Conservation (phyloP, 2,329 filamentous ascomycete species). For the Parascedosporium putredinis region DNA sequence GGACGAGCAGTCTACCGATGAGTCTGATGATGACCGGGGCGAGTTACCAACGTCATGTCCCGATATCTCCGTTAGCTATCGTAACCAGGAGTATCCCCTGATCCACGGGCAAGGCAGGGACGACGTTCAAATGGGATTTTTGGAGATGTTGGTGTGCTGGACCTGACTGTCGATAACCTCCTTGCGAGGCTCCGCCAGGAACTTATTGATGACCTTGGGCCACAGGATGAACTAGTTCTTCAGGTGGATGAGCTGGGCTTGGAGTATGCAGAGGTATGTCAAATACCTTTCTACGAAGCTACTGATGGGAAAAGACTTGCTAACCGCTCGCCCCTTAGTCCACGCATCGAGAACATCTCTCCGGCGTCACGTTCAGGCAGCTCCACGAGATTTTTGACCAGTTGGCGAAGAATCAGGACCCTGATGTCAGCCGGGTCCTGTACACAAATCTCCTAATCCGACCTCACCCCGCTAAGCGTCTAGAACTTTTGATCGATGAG, state of each 20-base stretch:
- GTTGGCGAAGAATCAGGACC: constrained; percentile 32
- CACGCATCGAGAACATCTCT: constrained; percentile 22
- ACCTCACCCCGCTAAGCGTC: constrained; percentile 26
- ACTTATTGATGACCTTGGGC: constrained; percentile 32
- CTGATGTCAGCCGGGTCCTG: constrained; percentile 25
- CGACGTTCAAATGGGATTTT: constrained; percentile 32
- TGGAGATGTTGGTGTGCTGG: constrained; percentile 28
- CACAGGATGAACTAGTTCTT: constrained; percentile 38
- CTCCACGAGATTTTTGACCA: constrained; percentile 32
- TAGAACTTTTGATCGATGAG: constrained; percentile 29
- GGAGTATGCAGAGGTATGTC: constrained; percentile 39
- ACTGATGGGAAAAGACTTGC: no score
- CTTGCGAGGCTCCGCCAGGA: constrained; percentile 34
- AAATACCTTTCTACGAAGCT: background rate
- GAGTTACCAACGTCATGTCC: constrained; percentile 14
- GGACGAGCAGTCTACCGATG: constrained; percentile 11
- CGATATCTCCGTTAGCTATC: constrained; percentile 31
- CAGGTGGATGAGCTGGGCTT: constrained; percentile 41
- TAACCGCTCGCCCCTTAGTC: no score
- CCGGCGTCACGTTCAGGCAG: constrained; percentile 27
- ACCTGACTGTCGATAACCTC: constrained; percentile 33
- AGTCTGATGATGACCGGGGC: constrained; percentile 12
- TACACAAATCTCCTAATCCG: constrained; percentile 32
- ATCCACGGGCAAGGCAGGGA: constrained; percentile 19
- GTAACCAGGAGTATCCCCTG: constrained; percentile 31